Evolutionary conservation across 352 stramenopile species (phyloP).

Genomic region (Phytopythium mirpurense): DNA sequence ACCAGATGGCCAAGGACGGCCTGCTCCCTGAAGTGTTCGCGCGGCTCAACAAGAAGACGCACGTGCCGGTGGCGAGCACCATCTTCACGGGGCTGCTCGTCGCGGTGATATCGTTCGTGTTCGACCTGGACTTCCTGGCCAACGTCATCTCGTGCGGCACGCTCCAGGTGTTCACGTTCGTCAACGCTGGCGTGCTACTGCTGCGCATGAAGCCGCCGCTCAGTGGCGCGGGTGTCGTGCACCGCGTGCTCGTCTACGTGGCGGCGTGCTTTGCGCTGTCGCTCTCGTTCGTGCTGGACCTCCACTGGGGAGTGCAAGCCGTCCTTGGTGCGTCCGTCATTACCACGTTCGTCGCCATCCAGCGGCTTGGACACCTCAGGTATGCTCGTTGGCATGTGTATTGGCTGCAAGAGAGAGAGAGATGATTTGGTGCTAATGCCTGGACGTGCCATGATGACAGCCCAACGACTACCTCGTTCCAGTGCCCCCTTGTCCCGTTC

Average conservation of each 20-base stretch:
- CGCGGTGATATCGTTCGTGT: constrained; percentile 77
- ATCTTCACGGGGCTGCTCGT: constrained; percentile 86
- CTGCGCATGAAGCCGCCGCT: constrained; percentile 55
- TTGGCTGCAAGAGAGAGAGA: no score
- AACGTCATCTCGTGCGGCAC: constrained; percentile 91
- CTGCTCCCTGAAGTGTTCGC: constrained; percentile 62
- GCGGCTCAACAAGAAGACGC: constrained; percentile 50
- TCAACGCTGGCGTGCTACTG: constrained; percentile 88
- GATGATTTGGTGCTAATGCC: neutral
- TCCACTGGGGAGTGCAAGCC: constrained; percentile 43
- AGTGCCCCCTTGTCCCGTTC: constrained; percentile 55
- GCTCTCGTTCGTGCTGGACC: constrained; percentile 61
- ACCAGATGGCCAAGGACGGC: constrained; percentile 88
- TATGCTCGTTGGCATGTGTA: constrained; percentile 9
- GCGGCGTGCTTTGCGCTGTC: constrained; percentile 52
- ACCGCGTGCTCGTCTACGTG: constrained; percentile 58
- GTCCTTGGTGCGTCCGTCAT: constrained; percentile 26
- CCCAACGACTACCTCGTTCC: constrained; percentile 34
- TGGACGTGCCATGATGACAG: neutral
- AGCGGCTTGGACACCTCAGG: constrained; percentile 53
- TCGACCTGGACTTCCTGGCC: constrained; percentile 88
- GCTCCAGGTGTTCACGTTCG: constrained; percentile 91
- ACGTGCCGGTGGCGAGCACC: constrained; percentile 77
- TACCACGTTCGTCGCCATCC: constrained; percentile 42
- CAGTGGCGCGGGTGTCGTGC: constrained; percentile 33